A percentile compares a stretch with the other conserved stretches of the same genome.
These are phyloP conservation scores for Rhodomyrtus psidioides DNA, from an alignment of 441 rosid species.

Conservation along the genomic window DNA sequence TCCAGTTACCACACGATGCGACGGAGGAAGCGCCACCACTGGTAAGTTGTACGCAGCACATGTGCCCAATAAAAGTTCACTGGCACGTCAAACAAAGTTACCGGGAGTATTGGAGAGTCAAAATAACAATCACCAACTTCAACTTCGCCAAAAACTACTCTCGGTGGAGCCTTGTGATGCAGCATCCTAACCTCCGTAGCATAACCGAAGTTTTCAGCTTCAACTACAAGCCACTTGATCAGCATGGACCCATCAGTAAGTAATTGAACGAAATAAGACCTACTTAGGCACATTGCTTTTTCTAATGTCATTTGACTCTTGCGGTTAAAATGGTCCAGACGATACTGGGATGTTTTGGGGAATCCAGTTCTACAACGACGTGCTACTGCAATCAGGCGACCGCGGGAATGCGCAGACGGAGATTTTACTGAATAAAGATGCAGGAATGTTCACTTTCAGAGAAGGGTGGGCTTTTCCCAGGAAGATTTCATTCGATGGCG, in stretches of 20 bases:
- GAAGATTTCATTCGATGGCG: conserved; percentile 71
- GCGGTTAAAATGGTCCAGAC: conserved; percentile 24
- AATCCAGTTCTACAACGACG: conserved; percentile 52
- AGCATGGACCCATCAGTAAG: conserved; percentile 43
- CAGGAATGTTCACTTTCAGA: conserved; percentile 43
- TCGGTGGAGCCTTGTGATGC: conserved; percentile 69
- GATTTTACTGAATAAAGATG: conserved; percentile 54
- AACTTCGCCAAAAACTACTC: conserved; percentile 59
- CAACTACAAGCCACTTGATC: conserved; percentile 51
- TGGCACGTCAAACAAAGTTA: conserved; percentile 91
- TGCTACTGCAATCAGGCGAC: conserved; percentile 53
- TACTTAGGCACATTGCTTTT: background rate
- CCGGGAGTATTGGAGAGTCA: conserved; percentile 69
- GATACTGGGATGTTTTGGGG: conserved; percentile 91
- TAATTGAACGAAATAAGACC: background rate
- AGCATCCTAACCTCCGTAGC: conserved; percentile 64
- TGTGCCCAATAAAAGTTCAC: conserved; percentile 76
- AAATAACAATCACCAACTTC: conserved; percentile 54
- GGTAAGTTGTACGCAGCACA: conserved; percentile 53
- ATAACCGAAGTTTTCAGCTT: conserved; percentile 65
- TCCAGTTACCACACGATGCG: conserved; percentile 34
- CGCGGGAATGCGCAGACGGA: conserved; percentile 68
- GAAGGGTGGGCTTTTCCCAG: conserved; percentile 91
- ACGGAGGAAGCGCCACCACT: conserved; percentile 22
- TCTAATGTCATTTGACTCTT: background rate